Evolutionary conservation across 2,329 filamentous ascomycete genomes (phyloP).

Genomic region (Xylariales sp.): DNA sequence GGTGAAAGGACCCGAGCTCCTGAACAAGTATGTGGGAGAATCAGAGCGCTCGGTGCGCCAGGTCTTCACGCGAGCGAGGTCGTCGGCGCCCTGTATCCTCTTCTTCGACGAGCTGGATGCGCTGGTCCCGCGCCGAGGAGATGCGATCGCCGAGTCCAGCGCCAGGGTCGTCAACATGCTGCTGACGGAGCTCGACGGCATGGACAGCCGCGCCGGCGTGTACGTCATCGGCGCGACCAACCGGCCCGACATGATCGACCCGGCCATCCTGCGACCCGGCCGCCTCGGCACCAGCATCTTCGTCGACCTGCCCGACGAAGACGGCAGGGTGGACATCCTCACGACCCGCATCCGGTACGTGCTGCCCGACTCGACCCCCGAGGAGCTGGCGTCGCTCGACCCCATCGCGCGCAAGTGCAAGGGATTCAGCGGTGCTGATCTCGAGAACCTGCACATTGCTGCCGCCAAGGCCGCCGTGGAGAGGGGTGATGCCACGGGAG

Average conservation of each 20-base stretch:
- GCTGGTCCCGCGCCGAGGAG: conserved; percentile 78
- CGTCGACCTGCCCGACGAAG: conserved; percentile 75
- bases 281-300: conserved; percentile 85
- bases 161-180: conserved; percentile 91
- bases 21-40: conserved; percentile 98
- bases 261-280: conserved; percentile 88
- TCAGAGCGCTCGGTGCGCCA: conserved; percentile 90
- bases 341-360: conserved; percentile 48
- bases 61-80: conserved; percentile 83
- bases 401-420: conserved; percentile 66
- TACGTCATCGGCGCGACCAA: conserved; percentile 96
- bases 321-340: conserved; percentile 83
- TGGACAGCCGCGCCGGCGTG: conserved; percentile 74
- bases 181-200: conserved; percentile 88
- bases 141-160: conserved; percentile 73
- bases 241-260: conserved; percentile 91
- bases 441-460: conserved; percentile 45
- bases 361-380: conserved; percentile 18
- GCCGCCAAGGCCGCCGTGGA: conserved; percentile 23
- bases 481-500: conserved; percentile 14
- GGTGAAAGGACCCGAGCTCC: conserved; percentile 90
- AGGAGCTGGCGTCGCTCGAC: conserved; percentile 43
- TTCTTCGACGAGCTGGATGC: conserved; percentile 99
- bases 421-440: conserved; percentile 70
- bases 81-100: conserved; percentile 85